Percentiles rank a stretch among this genome's conserved stretches.
Evolutionary conservation across 2,329 filamentous ascomycete species (phyloP).

Genomic region (Aureobasidium musti): DNA sequence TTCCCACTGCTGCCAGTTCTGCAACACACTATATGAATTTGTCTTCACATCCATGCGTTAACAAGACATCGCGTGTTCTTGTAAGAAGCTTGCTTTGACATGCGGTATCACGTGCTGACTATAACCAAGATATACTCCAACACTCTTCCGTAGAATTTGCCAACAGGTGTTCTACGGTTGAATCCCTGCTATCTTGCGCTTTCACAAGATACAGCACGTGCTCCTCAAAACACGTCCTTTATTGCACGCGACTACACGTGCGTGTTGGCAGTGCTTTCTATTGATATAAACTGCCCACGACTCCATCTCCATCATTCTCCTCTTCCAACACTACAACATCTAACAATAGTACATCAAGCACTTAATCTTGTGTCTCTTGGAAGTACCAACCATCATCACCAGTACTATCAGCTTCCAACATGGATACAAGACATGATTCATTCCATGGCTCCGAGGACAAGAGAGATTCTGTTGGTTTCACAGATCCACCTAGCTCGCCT

Average conservation of each 20-base stretch:
- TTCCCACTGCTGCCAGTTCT: not conserved
- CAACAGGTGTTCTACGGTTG: not conserved
- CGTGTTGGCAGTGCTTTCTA: not conserved
- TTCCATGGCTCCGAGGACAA: not conserved
- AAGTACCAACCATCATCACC: not conserved
- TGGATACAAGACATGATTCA: conserved; percentile 17
- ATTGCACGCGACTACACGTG: conserved; percentile 5
- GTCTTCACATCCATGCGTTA: not conserved
- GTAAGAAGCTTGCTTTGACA: not conserved
- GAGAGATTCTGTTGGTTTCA: not conserved
- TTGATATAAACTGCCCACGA: not conserved
- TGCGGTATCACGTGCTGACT: not conserved
- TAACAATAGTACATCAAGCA: too few species aligned
- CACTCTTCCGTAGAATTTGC: not conserved
- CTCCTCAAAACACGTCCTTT: not conserved
- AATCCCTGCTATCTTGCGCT: not conserved
- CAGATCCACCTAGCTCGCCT: conserved; percentile 15
- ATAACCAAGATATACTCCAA: not conserved
- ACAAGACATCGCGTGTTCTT: not conserved
- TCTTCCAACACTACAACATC: not conserved
- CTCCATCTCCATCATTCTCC: not conserved
- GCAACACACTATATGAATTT: not conserved
- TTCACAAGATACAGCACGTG: not conserved
- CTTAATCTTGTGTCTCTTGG: not conserved
- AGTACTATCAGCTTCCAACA: not conserved